These are phyloP conservation scores for Colletotrichum tamarilloi DNA, from an alignment of 2,329 filamentous ascomycete species.

Conservation along the genomic window DNA sequence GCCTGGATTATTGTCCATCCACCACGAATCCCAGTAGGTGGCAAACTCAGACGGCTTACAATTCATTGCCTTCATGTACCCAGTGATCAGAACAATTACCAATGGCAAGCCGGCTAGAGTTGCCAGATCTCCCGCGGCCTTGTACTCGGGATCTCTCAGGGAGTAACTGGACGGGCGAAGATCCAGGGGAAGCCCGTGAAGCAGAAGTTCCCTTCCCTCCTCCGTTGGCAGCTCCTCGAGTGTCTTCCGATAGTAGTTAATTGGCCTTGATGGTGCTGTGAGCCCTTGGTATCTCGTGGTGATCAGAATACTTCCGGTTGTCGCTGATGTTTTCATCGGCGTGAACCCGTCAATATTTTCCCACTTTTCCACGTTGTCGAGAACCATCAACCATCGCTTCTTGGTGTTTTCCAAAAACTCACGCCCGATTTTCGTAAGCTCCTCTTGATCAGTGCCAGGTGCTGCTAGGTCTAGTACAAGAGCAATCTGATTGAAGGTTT, in stretches of 20 bases:
- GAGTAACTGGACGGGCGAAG: slow-evolving; percentile 21
- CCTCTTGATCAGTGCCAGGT: slow-evolving; percentile 16
- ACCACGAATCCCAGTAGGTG: slow-evolving; percentile 37
- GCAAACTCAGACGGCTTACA: slow-evolving; percentile 34
- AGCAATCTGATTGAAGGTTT: slow-evolving; percentile 36
- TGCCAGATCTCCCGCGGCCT: slow-evolving; percentile 36
- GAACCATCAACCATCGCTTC: slow-evolving; percentile 36
- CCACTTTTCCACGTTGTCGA: slow-evolving; percentile 38
- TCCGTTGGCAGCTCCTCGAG: slow-evolving; percentile 28
- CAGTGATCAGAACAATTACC: slow-evolving; percentile 34
- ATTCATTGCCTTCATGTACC: slow-evolving; percentile 36
- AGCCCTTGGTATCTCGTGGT: slow-evolving; percentile 31
- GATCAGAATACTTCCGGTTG: slow-evolving; percentile 33
- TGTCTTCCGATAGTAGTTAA: slow-evolving; percentile 33
- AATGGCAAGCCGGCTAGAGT: slow-evolving; percentile 33
- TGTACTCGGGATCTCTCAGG: slow-evolving; percentile 33
- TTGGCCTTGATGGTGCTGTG: slow-evolving; percentile 26
- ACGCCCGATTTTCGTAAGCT: slow-evolving; percentile 25
- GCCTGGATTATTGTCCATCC: slow-evolving; percentile 8
- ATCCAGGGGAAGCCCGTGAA: slow-evolving; percentile 31
- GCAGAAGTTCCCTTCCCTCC: slow-evolving; percentile 30
- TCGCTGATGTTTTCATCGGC: slow-evolving; percentile 35
- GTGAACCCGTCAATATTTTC: slow-evolving; percentile 34
- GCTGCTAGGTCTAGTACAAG: slow-evolving; percentile 15
- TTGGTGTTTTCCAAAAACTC: slow-evolving; percentile 35